These are phyloP conservation scores for Colletotrichum sp. DNA, from an alignment of 2,329 filamentous ascomycete species.

Conservation along the genomic window DNA sequence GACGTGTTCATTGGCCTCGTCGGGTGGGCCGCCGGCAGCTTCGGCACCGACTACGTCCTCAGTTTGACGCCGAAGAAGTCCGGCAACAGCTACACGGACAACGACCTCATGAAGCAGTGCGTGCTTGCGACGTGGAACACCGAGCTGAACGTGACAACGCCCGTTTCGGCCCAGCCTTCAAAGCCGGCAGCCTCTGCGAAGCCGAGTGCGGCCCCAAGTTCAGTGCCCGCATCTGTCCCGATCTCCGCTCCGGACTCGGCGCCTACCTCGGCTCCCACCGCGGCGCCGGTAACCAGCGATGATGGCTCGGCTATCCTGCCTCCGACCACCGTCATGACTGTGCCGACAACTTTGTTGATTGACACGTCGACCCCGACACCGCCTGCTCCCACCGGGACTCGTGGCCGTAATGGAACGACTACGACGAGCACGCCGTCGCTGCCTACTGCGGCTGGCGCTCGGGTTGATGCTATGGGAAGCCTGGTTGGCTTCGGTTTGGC, in stretches of 20 bases:
- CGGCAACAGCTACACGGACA: constrained; percentile 38
- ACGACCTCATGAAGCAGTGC: constrained; percentile 47
- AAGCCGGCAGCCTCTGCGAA: background rate
- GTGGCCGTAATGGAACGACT: background rate
- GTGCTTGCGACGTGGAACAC: constrained; percentile 32
- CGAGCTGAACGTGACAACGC: constrained; percentile 6
- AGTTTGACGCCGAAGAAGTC: constrained; percentile 44
- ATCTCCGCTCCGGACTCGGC: background rate
- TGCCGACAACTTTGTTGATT: constrained; percentile 1
- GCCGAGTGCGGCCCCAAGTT: background rate
- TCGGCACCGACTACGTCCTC: constrained; percentile 45
- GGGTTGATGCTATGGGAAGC: background rate
- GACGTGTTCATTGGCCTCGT: constrained; percentile 54
- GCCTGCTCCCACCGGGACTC: background rate
- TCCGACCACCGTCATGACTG: background rate
- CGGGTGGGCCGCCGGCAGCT: constrained; percentile 51
- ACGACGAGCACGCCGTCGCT: background rate
- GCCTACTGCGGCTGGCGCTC: constrained; percentile 4
- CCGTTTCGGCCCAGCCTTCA: background rate
- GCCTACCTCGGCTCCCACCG: background rate
- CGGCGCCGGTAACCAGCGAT: background rate
- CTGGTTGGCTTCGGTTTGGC: background rate
- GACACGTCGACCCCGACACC: constrained; percentile 9
- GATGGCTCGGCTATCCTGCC: constrained; percentile 3
- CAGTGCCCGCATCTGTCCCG: background rate